Base-by-base conservation (phyloP, 2,329 filamentous ascomycete genomes). In the Aspergillus novoparasiticus region DNA sequence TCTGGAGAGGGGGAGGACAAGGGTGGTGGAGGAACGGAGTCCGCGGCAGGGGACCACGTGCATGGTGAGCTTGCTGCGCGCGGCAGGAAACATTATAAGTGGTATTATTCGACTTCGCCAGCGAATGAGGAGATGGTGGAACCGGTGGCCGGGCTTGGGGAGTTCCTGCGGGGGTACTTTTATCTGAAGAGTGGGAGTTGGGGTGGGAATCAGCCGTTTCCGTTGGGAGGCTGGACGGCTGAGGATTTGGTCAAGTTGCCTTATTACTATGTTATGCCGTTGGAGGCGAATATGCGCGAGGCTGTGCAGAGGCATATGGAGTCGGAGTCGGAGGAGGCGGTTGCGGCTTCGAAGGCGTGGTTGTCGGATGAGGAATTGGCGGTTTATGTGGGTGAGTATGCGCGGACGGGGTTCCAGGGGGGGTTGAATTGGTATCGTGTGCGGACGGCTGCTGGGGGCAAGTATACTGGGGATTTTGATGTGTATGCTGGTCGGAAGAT, bases 361-460 rank as follows among this genome's bases (percentile, higher is more conserved):
- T 80, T 91, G 21, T 72, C 83, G 0, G 81, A 84, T n/a, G 76
- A 81, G 0, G 88, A 88, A 1, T 76, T 91, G 0, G 77, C 73
- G 0, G 82, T 90, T 0, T 91, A 90, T 69, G 84, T 83, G 2
- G 72, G 79, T 8, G 89, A 90, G 68, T 90, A 85, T 80, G 72
- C 69, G 1, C 82, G 88, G 3, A 90, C 83, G 1, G 87, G 86
- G 0, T 91, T 91, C 70, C 87, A 89, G 66, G 87, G 86, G 0
- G 87, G 84, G 0, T 69, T 91, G 70, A 90, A 90, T 68, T 91
- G 88, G 86, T 91, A 91, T 72, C 82, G 87, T 2, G 83, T 86
- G 10, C 80, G 83, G 56, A 89, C 87, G 0, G 80, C 83, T 45
- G 79, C 84, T 12, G 77, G 74, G 2, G 72, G 76, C 3, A 75